A percentile compares a stretch with the other conserved stretches of the same genome.
Conservation (phyloP, 2,329 filamentous ascomycete genomes). For the Neofusicoccum cordaticola region DNA sequence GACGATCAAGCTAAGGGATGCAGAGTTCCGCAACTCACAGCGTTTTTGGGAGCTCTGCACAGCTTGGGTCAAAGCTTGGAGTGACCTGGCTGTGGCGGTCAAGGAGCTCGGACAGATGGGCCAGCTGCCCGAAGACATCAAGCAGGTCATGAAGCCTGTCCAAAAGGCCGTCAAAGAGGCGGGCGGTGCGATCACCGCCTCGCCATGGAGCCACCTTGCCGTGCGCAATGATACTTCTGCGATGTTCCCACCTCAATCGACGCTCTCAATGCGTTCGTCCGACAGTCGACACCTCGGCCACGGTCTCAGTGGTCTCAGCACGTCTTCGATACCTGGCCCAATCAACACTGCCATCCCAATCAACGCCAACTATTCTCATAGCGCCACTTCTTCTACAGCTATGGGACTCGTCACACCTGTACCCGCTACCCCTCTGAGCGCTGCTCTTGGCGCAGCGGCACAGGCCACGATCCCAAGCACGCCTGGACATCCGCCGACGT, state of each 20-base stretch:
- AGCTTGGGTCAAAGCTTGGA: conserved; percentile 68
- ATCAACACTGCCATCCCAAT: conserved; percentile 36
- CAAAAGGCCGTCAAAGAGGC: conserved; percentile 82
- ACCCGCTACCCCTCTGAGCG: conserved; percentile 85
- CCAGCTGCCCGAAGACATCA: conserved; percentile 54
- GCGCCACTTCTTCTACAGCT: conserved; percentile 24
- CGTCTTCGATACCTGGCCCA: conserved; percentile 30
- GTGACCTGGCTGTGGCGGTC: conserved; percentile 61
- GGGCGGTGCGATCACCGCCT: conserved; percentile 66
- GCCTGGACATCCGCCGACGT: conserved; percentile 40
- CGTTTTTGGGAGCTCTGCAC: conserved; percentile 71
- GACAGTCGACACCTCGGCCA: conserved; percentile 9
- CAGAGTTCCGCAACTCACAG: conserved; percentile 64
- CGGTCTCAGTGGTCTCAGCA: conserved; percentile 1
- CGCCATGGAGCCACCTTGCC: conserved; percentile 60
- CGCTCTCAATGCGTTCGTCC: background rate
- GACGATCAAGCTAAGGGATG: conserved; percentile 80
- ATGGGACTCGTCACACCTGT: conserved; percentile 55
- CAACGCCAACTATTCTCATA: conserved; percentile 28
- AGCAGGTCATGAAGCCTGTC: conserved; percentile 71
- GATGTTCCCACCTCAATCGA: conserved; percentile 9
- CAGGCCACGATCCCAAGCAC: conserved; percentile 83
- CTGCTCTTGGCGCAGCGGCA: conserved; percentile 82
- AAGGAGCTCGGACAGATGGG: conserved; percentile 41
- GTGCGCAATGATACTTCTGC: conserved; percentile 20